Evolutionary conservation across 495 filamentous ascomycete genomes (phyloP), one percentile per base, ranked within the genome.

Genomic region (Penicillium longicatenatum): DNA sequence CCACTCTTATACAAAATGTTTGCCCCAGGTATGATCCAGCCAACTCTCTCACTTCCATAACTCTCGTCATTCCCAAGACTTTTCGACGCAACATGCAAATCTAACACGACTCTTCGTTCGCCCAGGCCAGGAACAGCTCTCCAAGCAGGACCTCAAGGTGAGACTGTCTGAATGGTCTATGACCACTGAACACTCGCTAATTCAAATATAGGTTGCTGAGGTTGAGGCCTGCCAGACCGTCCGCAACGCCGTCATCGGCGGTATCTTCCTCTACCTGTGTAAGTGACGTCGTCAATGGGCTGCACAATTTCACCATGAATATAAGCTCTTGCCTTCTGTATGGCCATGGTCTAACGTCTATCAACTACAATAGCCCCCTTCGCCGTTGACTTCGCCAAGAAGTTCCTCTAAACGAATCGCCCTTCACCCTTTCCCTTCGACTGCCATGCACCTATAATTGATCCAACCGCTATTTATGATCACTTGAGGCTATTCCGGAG

Each of bases 241-340:
- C 65, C 82, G 85, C 67, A 79, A 75, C 47, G 84, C 84, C 60
- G 60, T 90, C 54, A 80, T 81, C 33, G 80, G 83, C 48, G 83
- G 86, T 58, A 70, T 89, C 62, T 57, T 87, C 30, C 83, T 97
- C 58, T 97, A 97, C 75, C 76, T 97, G 50, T 93, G 92, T 97
- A 85, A 63, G 88, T 73, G 37, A 31, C 61, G 6, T 42, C 29
- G 8, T 41, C 50, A 22, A 21, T 48, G 43, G 52, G 14, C 50
- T 22, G n/a, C 26, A 41, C 56, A 31, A 24, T 12, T n/a, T 7
- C 48, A 21, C 31, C 26, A 31, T 47, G 63, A 35, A 69, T 63
- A 39, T 6, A 39, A 24, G 1, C 4, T 35, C 29, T 24, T 5
- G 26, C 14, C 47, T 35, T 19, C 21, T 30, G 33, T 17, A 6